Evolutionary conservation across 192 early-diverging fungal species (phyloP).

Genomic region (Paraglomus brasilianum): DNA sequence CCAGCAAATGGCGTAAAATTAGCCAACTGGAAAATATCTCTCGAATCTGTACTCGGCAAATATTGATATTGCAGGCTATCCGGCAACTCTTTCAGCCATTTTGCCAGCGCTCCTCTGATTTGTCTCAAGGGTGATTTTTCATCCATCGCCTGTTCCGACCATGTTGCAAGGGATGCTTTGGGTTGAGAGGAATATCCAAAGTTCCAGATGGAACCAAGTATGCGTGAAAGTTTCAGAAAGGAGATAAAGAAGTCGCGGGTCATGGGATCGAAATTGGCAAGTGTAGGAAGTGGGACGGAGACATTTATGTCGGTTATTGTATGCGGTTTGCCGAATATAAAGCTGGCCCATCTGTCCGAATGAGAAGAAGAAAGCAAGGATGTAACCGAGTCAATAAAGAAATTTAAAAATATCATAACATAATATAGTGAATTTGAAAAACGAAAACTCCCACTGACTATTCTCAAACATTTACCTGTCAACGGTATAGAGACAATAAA

Average conservation of each 20-base stretch:
- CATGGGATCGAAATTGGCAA: neutral
- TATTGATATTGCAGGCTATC: constrained; percentile 34
- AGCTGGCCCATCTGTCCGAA: constrained; percentile 10
- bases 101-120: constrained; percentile 17
- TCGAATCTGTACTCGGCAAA: constrained; percentile 16
- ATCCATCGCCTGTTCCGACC: constrained; percentile 20
- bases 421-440: neutral
- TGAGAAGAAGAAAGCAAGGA: neutral
- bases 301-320: constrained; percentile 12
- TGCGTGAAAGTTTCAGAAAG: constrained; percentile 21
- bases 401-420: too few species aligned
- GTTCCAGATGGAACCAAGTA: constrained; percentile 29
- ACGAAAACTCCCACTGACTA: neutral
- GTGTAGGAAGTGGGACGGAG: constrained; percentile 22
- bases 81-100: constrained; percentile 33
- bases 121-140: constrained; percentile 22
- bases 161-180: constrained; percentile 11
- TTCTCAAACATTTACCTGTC: constrained; percentile 16
- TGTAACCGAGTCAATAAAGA: too few species aligned
- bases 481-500: constrained; percentile 29
- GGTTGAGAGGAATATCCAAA: constrained; percentile 33
- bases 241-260: constrained; percentile 20
- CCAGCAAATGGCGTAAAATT: constrained; percentile 19
- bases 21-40: constrained; percentile 7
- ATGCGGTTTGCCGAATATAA: constrained; percentile 20